These are phyloP conservation scores for Daldinia decipiens DNA, from an alignment of 495 filamentous ascomycete genomes.

Conservation along the genomic window DNA sequence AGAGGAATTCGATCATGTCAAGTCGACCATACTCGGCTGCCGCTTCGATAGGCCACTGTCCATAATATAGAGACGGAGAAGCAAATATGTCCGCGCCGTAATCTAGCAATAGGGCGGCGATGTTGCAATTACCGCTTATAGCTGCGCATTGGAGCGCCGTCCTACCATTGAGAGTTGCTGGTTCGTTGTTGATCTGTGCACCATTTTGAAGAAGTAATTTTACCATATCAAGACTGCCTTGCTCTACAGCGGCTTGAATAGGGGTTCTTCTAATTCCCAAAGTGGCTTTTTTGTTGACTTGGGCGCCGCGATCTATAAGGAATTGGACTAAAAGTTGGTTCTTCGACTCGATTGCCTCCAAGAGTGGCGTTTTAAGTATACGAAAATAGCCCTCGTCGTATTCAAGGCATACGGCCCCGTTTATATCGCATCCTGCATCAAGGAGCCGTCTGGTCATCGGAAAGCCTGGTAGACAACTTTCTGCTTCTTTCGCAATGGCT, in stretches of 20 bases:
- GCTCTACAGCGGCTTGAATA: conserved; percentile 46
- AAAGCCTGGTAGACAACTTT: not conserved
- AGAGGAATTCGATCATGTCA: conserved; percentile 39
- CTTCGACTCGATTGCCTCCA: conserved; percentile 27
- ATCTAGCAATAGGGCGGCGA: conserved; percentile 24
- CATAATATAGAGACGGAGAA: not conserved
- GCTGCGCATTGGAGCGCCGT: conserved; percentile 35
- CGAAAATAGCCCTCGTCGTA: not conserved
- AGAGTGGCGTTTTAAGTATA: conserved; percentile 10
- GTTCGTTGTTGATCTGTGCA: conserved; percentile 24
- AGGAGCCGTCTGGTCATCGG: not conserved
- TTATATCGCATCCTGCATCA: conserved; percentile 1
- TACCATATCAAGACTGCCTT: conserved; percentile 38
- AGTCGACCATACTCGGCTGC: conserved; percentile 36
- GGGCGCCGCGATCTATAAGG: conserved; percentile 48
- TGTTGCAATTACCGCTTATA: conserved; percentile 15
- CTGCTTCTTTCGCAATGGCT: not conserved
- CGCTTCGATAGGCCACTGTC: conserved; percentile 34
- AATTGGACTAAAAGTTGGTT: conserved; percentile 40
- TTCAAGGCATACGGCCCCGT: not conserved
- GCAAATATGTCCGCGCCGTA: conserved; percentile 2
- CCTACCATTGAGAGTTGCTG: conserved; percentile 2
- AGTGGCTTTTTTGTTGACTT: conserved; percentile 36
- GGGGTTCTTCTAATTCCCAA: conserved; percentile 34
- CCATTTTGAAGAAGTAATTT: conserved; percentile 23